Base-by-base conservation (phyloP, 2,329 filamentous ascomycete species). In the Camillea tinctor region DNA sequence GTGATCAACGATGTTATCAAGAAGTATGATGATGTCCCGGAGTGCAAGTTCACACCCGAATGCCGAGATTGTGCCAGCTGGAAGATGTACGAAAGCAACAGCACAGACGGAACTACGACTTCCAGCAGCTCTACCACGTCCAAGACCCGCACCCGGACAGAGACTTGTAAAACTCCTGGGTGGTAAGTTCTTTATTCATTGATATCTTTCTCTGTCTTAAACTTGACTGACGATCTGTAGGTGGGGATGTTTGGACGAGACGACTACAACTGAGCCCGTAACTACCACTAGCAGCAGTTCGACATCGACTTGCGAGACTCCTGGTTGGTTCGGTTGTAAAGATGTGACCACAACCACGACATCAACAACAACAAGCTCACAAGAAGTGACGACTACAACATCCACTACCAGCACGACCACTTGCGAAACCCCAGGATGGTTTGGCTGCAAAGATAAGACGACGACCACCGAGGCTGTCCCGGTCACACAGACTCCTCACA, bases 71-170 rank as follows among this genome's bases (percentile, higher is more conserved):
- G 94, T 71, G 91, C 86, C 60, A 88, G 89, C 58, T 98, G 95
- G 95, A 96, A 97, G 71, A 96, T 93, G 81, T 96, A 92, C 71
- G 89, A 93, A 75, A 96, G 93, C 73, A 97, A 97, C 72, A 90
- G 90, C 26, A 95, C 91, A 1, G 89, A 93, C 1, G 92, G 88
- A 0, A 90, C 89, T 0, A 87, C 87, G 0, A 81, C 85, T 1
- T 80, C 79, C 2, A 80, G 81, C 1, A 80, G 79, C 3, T 81
- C 83, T 0, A 84, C 83, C 1, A 82, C 84, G 1, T 81, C 82
- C 2, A 86, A 84, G 50, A 90, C 86, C 2, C 76, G 83, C 55
- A 93, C 89, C 1, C 83, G 92, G 51, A 97, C 93, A 0, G 87
- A 88, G 57, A 97, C 92, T 0, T 97, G 93, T 77, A 84, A 95